Conservation (phyloP, 2,329 filamentous ascomycete species). For the Rutstroemia sp. region DNA sequence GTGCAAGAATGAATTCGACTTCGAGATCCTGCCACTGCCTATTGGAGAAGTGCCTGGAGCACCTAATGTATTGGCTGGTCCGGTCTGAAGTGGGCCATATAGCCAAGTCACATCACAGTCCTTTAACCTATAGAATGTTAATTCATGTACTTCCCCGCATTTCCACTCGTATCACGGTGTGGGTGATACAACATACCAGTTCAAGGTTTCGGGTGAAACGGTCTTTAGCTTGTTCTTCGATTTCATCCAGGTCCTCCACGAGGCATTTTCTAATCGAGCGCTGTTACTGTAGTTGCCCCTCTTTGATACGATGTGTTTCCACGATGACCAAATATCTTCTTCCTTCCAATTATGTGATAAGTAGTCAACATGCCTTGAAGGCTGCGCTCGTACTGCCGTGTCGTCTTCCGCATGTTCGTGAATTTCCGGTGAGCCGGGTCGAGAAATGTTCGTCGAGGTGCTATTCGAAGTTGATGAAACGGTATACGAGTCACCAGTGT, state of each 20-base stretch:
- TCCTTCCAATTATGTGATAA: slow-evolving; percentile 90
- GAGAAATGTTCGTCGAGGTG: slow-evolving; percentile 43
- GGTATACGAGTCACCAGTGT: slow-evolving; percentile 46
- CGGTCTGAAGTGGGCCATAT: slow-evolving; percentile 82
- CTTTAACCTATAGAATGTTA: slow-evolving; percentile 31
- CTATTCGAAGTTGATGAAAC: slow-evolving; percentile 56
- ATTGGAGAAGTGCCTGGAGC: slow-evolving; percentile 34
- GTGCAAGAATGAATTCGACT: slow-evolving; percentile 48
- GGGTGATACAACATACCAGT: slow-evolving; percentile 45
- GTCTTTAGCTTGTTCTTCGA: slow-evolving; percentile 79
- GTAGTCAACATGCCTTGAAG: slow-evolving; percentile 80
- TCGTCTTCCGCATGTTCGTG: slow-evolving; percentile 38
- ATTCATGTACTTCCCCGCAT: slow-evolving; percentile 30
- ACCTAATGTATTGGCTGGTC: slow-evolving; percentile 42
- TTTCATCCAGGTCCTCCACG: slow-evolving; percentile 95
- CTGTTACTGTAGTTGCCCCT: slow-evolving; percentile 64
- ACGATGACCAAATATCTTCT: slow-evolving; percentile 96
- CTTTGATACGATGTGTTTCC: slow-evolving; percentile 76
- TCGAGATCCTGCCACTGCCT: slow-evolving; percentile 47
- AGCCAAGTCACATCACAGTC: slow-evolving; percentile 34
- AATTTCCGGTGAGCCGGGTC: slow-evolving; percentile 18
- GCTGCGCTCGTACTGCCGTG: slow-evolving; percentile 38
- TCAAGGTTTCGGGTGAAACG: slow-evolving; percentile 81
- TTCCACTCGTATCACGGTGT: neutral
- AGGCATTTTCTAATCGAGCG: slow-evolving; percentile 78